Evolutionary conservation across 768 basidiomycete genomes (phyloP).

Genomic region (Boletus pseudo-olivaceus): DNA sequence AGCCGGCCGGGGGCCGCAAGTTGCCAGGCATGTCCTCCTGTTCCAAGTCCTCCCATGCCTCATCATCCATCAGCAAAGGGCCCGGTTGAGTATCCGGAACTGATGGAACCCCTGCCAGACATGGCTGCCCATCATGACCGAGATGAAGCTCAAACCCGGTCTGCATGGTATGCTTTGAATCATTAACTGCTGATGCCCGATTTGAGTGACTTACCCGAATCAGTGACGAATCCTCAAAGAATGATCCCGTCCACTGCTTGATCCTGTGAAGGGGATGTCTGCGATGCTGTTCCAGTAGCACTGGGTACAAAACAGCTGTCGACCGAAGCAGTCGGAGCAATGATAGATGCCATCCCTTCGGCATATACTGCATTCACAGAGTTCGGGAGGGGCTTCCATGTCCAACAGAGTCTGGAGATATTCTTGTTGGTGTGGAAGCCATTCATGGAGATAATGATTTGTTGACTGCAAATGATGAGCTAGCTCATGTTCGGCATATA

Average conservation of each 20-base stretch:
- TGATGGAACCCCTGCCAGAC: too few relatives aligned
- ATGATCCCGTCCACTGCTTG: background rate
- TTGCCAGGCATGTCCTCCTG: background rate
- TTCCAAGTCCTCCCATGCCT: background rate
- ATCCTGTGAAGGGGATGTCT: background rate
- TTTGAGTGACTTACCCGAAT: background rate
- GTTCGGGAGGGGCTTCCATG: background rate
- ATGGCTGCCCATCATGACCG: background rate
- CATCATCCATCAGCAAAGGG: background rate
- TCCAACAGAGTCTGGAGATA: too few relatives aligned
- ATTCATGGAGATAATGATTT: too few relatives aligned
- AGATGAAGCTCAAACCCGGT: too few relatives aligned
- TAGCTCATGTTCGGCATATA: too few relatives aligned
- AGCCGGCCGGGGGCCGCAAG: background rate
- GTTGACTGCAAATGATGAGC: too few relatives aligned
- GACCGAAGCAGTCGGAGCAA: background rate
- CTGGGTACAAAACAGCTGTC: background rate
- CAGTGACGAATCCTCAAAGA: background rate
- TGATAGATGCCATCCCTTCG: background rate
- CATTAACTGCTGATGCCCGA: too few relatives aligned
- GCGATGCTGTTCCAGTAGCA: background rate
- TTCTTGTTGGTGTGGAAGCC: too few relatives aligned
- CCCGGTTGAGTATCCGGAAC: fast-evolving
- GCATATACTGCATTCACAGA: background rate
- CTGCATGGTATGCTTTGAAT: too few relatives aligned